Conservation (phyloP, 2,329 filamentous ascomycete species). For the Westerdykella aurantiaca region DNA sequence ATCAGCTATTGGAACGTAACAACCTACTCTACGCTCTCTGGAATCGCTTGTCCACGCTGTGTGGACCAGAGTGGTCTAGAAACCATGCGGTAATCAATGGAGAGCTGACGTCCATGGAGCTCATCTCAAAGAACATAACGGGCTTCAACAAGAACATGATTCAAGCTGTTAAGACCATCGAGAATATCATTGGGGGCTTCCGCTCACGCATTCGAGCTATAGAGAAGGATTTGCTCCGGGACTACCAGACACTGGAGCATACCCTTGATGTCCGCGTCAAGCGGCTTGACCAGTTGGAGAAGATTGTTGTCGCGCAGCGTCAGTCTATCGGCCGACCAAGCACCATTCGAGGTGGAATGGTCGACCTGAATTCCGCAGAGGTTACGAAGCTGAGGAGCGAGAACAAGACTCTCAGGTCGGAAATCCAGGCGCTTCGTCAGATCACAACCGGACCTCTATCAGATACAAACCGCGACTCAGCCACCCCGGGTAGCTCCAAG, state of each 20-base stretch:
- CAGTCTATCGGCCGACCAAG: slow-evolving; percentile 35
- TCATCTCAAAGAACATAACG: slow-evolving; percentile 76
- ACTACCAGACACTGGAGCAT: slow-evolving; percentile 81
- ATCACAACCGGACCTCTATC: slow-evolving; percentile 18
- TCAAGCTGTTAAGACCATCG: slow-evolving; percentile 79
- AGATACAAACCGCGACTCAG: slow-evolving; percentile 14
- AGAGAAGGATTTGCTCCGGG: slow-evolving; percentile 85
- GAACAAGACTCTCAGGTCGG: slow-evolving; percentile 55
- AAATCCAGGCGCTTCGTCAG: slow-evolving; percentile 59
- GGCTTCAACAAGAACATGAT: slow-evolving; percentile 88
- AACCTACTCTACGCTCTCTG: slow-evolving; percentile 81
- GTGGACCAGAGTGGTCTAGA: slow-evolving; percentile 87
- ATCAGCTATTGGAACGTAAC: slow-evolving; percentile 86
- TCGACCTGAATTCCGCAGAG: slow-evolving; percentile 46
- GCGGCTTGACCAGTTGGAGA: slow-evolving; percentile 81
- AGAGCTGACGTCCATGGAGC: slow-evolving; percentile 76
- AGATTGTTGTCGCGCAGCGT: slow-evolving; percentile 52
- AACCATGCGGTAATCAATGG: slow-evolving; percentile 85
- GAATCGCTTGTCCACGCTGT: slow-evolving; percentile 79
- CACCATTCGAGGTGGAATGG: slow-evolving; percentile 36
- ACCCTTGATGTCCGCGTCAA: slow-evolving; percentile 74
- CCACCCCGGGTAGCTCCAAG: slow-evolving; percentile 30
- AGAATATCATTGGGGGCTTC: slow-evolving; percentile 71
- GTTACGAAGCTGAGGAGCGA: slow-evolving; percentile 54
- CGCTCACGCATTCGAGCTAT: slow-evolving; percentile 72